phyloP scores from a whole-genome alignment of 2,329 filamentous ascomycete genomes.

The Claviceps fusiformis region DNA sequence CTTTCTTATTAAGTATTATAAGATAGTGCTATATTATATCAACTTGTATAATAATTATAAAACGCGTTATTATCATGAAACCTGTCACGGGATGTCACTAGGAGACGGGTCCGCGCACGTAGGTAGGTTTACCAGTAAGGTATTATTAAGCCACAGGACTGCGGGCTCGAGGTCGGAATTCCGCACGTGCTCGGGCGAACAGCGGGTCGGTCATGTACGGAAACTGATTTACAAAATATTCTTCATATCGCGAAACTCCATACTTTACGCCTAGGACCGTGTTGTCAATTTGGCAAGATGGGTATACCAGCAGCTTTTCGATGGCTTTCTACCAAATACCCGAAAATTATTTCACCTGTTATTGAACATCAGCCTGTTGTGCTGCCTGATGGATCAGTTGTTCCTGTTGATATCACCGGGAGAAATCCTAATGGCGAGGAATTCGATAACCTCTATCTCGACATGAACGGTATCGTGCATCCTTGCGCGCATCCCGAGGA shows the following conservation, averaged over 20 bases:
- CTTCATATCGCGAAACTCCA: background rate
- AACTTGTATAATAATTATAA: too few species aligned
- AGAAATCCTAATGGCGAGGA: constrained; percentile 96
- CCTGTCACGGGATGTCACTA: too few species aligned
- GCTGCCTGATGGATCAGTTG: constrained; percentile 65
- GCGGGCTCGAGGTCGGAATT: too few species aligned
- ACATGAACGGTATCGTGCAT: constrained; percentile 99
- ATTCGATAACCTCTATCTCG: constrained; percentile 93
- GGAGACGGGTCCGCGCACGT: too few species aligned
- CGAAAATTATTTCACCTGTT: constrained; percentile 89
- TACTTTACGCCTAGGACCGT: background rate
- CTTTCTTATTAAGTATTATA: too few species aligned
- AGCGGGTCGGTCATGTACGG: too few species aligned
- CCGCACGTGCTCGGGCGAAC: too few species aligned
- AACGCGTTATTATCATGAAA: too few species aligned
- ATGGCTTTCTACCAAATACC: constrained; percentile 95
- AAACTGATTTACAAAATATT: too few species aligned
- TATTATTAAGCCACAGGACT: too few species aligned
- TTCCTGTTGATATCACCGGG: constrained; percentile 72
- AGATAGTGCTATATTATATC: too few species aligned
- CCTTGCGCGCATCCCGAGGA: constrained; percentile 97
- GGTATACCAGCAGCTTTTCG: constrained; percentile 90
- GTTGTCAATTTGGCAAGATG: constrained; percentile 36
- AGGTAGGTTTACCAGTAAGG: too few species aligned
- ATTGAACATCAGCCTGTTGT: constrained; percentile 71